These are phyloP conservation scores for Suillus weaverae DNA, from an alignment of 768 basidiomycete genomes.

Conservation along the genomic window DNA sequence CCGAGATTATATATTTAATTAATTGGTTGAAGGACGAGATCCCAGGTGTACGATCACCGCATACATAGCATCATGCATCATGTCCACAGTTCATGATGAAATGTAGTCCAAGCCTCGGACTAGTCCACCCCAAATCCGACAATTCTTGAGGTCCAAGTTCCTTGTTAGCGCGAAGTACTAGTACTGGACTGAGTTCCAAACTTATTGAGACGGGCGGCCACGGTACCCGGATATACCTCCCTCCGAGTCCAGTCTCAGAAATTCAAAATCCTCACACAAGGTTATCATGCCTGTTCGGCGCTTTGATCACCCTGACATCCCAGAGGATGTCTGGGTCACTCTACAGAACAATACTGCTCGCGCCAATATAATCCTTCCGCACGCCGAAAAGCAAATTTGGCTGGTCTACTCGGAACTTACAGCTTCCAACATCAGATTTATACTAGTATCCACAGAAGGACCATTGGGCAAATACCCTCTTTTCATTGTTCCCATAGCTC, in stretches of 20 bases:
- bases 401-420: conserved; percentile 43
- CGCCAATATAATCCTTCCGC: conserved; percentile 52
- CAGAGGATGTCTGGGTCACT: conserved; percentile 28
- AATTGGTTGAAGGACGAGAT: background rate
- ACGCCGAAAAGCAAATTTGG: conserved; percentile 53
- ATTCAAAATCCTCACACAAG: conserved; percentile 8
- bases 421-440: conserved; percentile 38
- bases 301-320: conserved; percentile 23
- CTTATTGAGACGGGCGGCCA: too few species aligned
- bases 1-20: too few species aligned
- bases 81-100: background rate
- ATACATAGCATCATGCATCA: too few species aligned
- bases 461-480: conserved; percentile 49
- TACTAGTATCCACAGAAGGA: conserved; percentile 47
- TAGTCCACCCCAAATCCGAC: background rate
- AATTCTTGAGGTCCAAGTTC: background rate
- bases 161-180: too few species aligned
- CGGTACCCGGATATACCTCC: too few species aligned
- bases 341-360: conserved; percentile 30
- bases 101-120: background rate
- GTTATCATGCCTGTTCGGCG: conserved; percentile 17
- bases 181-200: too few species aligned
- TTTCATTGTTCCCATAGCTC: conserved; percentile 45
- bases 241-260: conserved; percentile 18
- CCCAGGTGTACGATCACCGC: background rate